These are phyloP conservation scores for Diaporthe citriasiana DNA, from an alignment of 2,329 filamentous ascomycete genomes.

Conservation along the genomic window DNA sequence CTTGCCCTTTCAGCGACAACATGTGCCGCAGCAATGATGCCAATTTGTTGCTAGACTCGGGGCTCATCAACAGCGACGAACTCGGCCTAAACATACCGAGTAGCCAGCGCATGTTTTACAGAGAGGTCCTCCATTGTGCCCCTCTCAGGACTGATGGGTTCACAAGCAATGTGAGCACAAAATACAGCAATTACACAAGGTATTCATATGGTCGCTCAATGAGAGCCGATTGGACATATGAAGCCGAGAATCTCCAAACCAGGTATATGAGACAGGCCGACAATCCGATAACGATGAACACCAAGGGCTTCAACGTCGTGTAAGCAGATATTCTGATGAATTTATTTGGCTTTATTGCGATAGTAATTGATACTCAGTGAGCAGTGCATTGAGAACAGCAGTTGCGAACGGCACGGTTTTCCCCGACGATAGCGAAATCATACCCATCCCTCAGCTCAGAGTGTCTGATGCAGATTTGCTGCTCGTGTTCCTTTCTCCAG, in stretches of 20 bases:
- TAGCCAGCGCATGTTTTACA: background rate
- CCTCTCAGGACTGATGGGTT: background rate
- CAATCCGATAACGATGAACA: background rate
- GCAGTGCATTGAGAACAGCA: accelerated
- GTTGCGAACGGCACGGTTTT: background rate
- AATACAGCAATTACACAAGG: background rate
- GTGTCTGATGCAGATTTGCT: background rate
- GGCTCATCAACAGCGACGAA: background rate
- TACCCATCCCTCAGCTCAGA: background rate
- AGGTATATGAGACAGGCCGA: background rate
- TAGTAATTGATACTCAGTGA: background rate
- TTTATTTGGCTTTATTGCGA: no score
- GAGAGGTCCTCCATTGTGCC: background rate
- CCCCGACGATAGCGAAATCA: accelerated
- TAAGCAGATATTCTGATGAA: background rate
- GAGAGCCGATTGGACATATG: background rate
- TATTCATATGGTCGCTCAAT: background rate
- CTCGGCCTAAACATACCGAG: background rate
- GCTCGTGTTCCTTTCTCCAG: background rate
- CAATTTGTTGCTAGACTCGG: conserved; percentile 38
- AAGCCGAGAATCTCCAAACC: accelerated
- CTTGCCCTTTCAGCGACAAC: conserved; percentile 43
- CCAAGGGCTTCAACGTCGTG: background rate
- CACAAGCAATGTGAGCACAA: background rate
- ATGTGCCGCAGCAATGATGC: conserved; percentile 37